Conservation (phyloP, 2,329 filamentous ascomycete species). For the Macrophomina pseudophaseolina region DNA sequence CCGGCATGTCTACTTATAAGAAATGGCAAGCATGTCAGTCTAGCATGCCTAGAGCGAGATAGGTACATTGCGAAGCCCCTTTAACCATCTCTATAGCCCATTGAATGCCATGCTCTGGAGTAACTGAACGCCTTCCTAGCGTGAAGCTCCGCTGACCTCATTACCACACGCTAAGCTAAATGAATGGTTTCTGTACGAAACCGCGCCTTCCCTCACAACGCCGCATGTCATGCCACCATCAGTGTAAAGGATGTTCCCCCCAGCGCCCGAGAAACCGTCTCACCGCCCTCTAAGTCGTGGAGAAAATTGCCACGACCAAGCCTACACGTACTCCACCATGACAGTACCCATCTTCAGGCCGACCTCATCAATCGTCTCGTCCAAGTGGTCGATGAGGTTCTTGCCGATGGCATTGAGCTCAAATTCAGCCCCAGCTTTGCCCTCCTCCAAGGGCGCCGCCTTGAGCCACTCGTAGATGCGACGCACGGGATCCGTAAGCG, state of each 20-base stretch:
- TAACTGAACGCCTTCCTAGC: background rate
- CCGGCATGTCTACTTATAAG: no score
- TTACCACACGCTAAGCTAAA: background rate
- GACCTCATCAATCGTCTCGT: constrained; percentile 76
- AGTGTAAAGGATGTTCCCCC: background rate
- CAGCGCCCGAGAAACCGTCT: background rate
- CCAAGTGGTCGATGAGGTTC: constrained; percentile 78
- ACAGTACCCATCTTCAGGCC: constrained; percentile 91
- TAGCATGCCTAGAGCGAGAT: no score
- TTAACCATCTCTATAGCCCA: no score
- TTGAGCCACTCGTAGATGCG: constrained; percentile 97
- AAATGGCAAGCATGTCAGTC: no score
- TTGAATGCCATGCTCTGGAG: no score
- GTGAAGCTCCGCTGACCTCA: background rate
- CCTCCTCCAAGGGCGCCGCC: constrained; percentile 81
- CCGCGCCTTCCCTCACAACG: constrained; percentile 1
- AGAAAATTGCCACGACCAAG: background rate
- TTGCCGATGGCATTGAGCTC: constrained; percentile 88
- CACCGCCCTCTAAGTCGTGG: background rate
- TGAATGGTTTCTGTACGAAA: background rate
- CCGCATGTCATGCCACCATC: constrained; percentile 7
- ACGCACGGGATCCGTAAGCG: constrained; percentile 73
- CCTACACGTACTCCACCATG: constrained; percentile 79
- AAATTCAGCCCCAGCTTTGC: constrained; percentile 78
- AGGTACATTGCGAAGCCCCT: no score